A percentile compares a stretch with the other conserved stretches of the same genome.
phyloP scores from a whole-genome alignment of 2,329 filamentous ascomycete genomes.

The Penicillium vulpinum region DNA sequence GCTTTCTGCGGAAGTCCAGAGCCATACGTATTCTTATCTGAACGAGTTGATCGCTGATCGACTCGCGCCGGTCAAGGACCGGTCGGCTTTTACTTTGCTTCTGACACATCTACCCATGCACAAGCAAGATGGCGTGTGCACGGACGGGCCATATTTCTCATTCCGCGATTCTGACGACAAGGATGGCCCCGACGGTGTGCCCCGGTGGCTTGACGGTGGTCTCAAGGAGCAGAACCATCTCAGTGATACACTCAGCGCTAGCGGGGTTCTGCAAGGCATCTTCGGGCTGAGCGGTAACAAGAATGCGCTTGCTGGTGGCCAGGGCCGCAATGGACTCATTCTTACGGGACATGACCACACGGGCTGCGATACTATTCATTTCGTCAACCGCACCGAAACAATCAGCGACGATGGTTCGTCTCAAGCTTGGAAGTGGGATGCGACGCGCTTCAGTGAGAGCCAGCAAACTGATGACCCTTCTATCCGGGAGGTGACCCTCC shows the following conservation, averaged over 20 bases:
- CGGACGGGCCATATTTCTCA: conserved; percentile 78
- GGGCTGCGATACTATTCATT: conserved; percentile 89
- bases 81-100: conserved; percentile 72
- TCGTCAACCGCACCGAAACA: conserved; percentile 58
- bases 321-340: conserved; percentile 72
- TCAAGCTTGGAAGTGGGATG: conserved; percentile 38
- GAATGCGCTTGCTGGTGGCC: conserved; percentile 59
- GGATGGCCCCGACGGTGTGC: conserved; percentile 53
- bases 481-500: conserved; percentile 85
- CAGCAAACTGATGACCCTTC: conserved; percentile 31
- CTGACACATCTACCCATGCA: conserved; percentile 90
- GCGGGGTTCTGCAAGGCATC: conserved; percentile 77
- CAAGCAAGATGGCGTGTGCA: conserved; percentile 78
- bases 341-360: conserved; percentile 94
- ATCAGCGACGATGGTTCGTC: not conserved
- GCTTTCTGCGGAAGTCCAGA: conserved; percentile 64
- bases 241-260: conserved; percentile 65
- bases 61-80: conserved; percentile 60
- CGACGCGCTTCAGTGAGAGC: conserved; percentile 29
- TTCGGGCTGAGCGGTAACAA: conserved; percentile 71
- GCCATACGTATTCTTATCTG: conserved; percentile 72
- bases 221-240: conserved; percentile 91
- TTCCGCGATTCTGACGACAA: conserved; percentile 69
- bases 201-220: conserved; percentile 41
- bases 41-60: conserved; percentile 60